Percentiles rank a stretch among this genome's conserved stretches.
Conservation (phyloP, 257 asterid species). For the Solanum etuberosum region DNA sequence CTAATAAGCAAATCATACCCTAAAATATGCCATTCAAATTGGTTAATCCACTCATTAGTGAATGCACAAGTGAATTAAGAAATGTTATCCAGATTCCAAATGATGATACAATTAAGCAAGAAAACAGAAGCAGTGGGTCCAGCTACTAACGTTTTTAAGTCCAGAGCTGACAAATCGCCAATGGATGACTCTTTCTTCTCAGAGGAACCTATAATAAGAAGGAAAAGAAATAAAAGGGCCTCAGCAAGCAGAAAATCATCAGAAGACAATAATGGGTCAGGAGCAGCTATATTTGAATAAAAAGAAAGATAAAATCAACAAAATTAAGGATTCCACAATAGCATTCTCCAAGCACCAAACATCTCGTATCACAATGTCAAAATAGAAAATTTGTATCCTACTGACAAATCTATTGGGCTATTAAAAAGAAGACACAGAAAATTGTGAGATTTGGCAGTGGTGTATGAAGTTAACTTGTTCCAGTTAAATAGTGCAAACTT, state of each 20-base stretch:
- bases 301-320: neutral
- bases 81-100: neutral
- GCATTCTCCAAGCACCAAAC: neutral
- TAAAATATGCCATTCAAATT: neutral
- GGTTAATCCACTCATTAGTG: neutral
- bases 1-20: neutral
- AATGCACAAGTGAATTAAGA: neutral
- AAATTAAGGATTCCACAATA: neutral
- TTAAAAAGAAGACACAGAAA: neutral
- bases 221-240: neutral
- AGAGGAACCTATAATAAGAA: constrained; percentile 39
- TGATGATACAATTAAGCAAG: neutral
- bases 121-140: neutral
- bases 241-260: neutral
- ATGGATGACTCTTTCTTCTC: constrained; percentile 48
- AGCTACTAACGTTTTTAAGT: constrained; percentile 52
- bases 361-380: neutral
- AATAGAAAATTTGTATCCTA: neutral
- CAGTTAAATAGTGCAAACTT: neutral
- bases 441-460: neutral
- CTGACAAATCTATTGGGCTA: neutral
- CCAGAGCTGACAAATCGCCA: constrained; percentile 70
- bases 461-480: neutral
- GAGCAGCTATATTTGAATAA: neutral
- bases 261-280: neutral